phyloP scores from a whole-genome alignment of 805 yeast species.

The Ogataea polymorpha region DNA sequence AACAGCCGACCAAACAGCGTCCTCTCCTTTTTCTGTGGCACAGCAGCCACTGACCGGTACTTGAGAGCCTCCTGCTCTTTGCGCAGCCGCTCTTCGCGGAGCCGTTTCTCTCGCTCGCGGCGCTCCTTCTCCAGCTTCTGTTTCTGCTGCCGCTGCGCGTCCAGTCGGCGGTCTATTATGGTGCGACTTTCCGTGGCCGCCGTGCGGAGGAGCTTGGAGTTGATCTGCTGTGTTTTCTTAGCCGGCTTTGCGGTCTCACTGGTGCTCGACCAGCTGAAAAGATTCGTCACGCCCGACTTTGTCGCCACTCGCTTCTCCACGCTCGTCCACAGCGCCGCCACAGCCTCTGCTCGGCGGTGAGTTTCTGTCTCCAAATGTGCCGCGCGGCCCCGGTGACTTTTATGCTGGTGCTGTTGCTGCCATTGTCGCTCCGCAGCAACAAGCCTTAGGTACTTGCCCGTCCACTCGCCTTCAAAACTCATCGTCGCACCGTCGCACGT shows the following conservation, averaged over 20 bases:
- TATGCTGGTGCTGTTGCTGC: not conserved
- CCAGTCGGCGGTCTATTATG: conserved; percentile 23
- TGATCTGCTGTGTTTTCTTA: conserved; percentile 16
- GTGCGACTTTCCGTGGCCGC: conserved; percentile 19
- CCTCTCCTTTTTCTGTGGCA: conserved; percentile 12
- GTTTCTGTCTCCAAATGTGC: conserved; percentile 7
- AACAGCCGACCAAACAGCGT: conserved; percentile 26
- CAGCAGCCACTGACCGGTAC: conserved; percentile 12
- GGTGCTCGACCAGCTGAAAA: conserved; percentile 23
- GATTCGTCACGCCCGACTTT: conserved; percentile 6
- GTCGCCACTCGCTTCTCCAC: conserved; percentile 28
- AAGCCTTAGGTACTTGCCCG: not conserved
- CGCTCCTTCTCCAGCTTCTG: conserved; percentile 18
- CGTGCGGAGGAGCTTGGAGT: conserved; percentile 20
- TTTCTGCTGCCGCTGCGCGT: conserved; percentile 12
- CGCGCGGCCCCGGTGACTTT: conserved; percentile 1
- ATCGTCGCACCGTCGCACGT: not conserved
- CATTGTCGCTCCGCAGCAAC: conserved; percentile 1
- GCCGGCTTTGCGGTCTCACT: conserved; percentile 1
- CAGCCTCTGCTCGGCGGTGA: conserved; percentile 6
- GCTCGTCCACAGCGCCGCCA: conserved; percentile 25
- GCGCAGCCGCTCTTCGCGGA: conserved; percentile 17
- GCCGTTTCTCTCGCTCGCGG: conserved; percentile 23
- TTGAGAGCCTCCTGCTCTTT: conserved; percentile 23
- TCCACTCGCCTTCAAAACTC: conserved; percentile 1